These are phyloP conservation scores for Ziziphus jujuba DNA, from an alignment of 306 rosid genomes.

Conservation along the genomic window DNA sequence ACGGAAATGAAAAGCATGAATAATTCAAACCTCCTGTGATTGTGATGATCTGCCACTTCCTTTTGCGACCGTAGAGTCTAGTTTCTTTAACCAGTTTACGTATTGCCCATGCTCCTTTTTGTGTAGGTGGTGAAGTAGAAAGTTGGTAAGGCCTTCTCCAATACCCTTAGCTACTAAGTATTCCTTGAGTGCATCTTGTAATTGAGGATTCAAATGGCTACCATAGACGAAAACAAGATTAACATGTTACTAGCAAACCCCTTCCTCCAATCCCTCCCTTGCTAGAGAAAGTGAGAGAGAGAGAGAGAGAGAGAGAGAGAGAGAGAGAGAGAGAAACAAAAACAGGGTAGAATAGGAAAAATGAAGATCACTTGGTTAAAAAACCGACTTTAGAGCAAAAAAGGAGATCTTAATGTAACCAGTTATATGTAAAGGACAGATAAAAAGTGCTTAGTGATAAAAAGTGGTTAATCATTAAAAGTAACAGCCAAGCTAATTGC, in stretches of 20 bases:
- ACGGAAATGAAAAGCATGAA: constrained; percentile 8
- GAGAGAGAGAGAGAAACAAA: neutral
- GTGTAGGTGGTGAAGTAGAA: constrained; percentile 64
- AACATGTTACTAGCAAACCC: neutral
- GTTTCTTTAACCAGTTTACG: constrained; percentile 65
- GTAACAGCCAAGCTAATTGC: too few species aligned
- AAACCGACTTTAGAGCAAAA: neutral
- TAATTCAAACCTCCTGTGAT: neutral
- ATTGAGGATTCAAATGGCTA: constrained; percentile 49
- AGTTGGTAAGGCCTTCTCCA: constrained; percentile 53
- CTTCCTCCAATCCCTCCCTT: too few species aligned
- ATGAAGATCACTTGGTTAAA: neutral
- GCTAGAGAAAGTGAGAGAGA: too few species aligned
- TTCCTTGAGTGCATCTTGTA: constrained; percentile 52
- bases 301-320: neutral
- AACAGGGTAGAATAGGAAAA: neutral
- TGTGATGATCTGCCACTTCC: constrained; percentile 26
- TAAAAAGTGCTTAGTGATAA: too few species aligned
- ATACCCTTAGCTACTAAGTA: constrained; percentile 66
- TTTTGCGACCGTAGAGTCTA: constrained; percentile 43
- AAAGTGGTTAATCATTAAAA: too few species aligned
- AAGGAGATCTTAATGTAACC: neutral
- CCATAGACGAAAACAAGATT: constrained; percentile 16
- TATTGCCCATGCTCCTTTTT: constrained; percentile 71
- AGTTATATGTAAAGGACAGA: too few species aligned